Evolutionary conservation across 2,329 filamentous ascomycete species (phyloP).

Genomic region (Ophiosphaerella korrae): DNA sequence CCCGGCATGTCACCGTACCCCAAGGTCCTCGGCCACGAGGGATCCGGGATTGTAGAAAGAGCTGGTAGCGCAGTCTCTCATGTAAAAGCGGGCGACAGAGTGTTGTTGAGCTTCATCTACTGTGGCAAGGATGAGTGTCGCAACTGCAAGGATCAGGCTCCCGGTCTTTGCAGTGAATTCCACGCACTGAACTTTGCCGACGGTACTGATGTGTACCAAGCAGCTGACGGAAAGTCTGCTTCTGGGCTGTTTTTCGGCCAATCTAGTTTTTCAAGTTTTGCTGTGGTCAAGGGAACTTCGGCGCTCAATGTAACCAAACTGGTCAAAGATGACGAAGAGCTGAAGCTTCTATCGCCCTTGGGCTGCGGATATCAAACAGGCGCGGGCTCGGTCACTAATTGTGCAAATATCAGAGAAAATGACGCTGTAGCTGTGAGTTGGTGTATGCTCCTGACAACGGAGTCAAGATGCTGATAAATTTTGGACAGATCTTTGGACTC

Average conservation of each 20-base stretch:
- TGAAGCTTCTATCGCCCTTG: constrained; percentile 52
- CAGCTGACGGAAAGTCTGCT: constrained; percentile 25
- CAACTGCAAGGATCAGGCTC: constrained; percentile 53
- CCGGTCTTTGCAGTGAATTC: constrained; percentile 57
- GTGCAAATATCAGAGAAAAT: constrained; percentile 38
- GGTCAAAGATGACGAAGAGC: constrained; percentile 46
- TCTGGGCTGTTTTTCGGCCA: constrained; percentile 56
- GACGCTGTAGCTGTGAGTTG: constrained; percentile 48
- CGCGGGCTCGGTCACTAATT: constrained; percentile 48
- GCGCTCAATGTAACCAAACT: constrained; percentile 51
- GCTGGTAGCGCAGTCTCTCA: constrained; percentile 50
- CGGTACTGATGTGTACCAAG: constrained; percentile 30
- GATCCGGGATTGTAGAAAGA: constrained; percentile 57
- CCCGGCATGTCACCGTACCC: constrained; percentile 48
- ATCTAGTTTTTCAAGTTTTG: constrained; percentile 51
- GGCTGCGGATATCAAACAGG: constrained; percentile 57
- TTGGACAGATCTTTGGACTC: constrained; percentile 42
- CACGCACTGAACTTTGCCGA: constrained; percentile 53
- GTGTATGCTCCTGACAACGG: not conserved
- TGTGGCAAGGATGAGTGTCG: constrained; percentile 54
- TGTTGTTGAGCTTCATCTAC: constrained; percentile 56
- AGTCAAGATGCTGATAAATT: not conserved
- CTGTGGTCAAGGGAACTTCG: constrained; percentile 47
- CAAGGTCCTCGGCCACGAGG: constrained; percentile 60
- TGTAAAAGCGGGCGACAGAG: constrained; percentile 53